Evolutionary conservation across 164 flowering plant species (phyloP).

Genomic region (Houttuynia cordata): DNA sequence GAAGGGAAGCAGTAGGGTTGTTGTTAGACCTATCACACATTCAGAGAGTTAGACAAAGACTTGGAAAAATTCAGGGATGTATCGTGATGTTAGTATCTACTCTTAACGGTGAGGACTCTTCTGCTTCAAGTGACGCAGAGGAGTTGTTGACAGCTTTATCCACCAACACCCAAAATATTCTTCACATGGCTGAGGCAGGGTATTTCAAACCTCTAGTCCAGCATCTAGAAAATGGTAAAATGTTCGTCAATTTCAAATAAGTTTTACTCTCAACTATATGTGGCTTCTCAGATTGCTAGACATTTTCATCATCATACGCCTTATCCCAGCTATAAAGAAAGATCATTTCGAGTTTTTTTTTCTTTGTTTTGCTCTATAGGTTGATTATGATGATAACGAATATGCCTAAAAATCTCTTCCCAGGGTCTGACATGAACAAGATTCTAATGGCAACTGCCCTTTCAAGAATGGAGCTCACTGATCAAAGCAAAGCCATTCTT

Average conservation of each 20-base stretch:
- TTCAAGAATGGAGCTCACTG: conserved; percentile 73
- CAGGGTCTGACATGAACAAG: conserved; percentile 88
- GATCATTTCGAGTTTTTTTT: no score
- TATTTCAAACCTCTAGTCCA: conserved; percentile 72
- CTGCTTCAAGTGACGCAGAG: conserved; percentile 47
- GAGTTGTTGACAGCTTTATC: conserved; percentile 51
- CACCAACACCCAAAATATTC: conserved; percentile 59
- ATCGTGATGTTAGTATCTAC: conserved; percentile 74
- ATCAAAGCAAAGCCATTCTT: conserved; percentile 44
- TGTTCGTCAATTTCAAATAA: neutral
- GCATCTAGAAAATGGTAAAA: conserved; percentile 6
- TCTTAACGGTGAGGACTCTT: conserved; percentile 50
- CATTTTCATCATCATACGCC: no score
- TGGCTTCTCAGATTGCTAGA: neutral
- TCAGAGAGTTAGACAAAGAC: conserved; percentile 31
- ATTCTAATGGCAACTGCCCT: conserved; percentile 84
- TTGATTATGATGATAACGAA: neutral
- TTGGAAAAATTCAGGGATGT: conserved; percentile 78
- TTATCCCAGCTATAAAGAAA: no score
- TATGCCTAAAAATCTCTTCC: conserved; percentile 1
- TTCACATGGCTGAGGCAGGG: conserved; percentile 93
- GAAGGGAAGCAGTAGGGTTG: conserved; percentile 72
- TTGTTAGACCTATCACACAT: conserved; percentile 41
- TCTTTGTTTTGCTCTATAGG: no score
- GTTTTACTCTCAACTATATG: neutral